Evolutionary conservation across 164 flowering plant species (phyloP), one percentile per base, ranked within the genome.

Genomic region (Magnolia changhungtana): DNA sequence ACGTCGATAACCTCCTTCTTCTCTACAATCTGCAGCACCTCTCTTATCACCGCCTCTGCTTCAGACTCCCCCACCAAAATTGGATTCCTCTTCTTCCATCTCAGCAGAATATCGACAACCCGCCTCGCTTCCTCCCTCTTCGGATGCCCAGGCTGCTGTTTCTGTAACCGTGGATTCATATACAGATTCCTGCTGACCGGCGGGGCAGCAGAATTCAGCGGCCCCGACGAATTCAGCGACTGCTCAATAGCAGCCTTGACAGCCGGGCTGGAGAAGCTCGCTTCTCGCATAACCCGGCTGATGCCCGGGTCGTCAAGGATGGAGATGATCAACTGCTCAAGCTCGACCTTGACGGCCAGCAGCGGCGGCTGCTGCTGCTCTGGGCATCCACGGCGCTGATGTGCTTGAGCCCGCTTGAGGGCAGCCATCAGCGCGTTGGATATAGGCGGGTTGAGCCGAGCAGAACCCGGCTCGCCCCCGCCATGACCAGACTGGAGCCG

Each of bases 281-380:
- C 99, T 67, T 96, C 99, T 1, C 97, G 85, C 99, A 96, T 96
- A 7, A 96, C 98, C 67, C 98, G 74, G 81, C 98, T 96, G 0
- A 96, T 97, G 78, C 93, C 89, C 0, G 98, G 98, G 74, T 94
- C 98, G 81, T 94, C 98, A 8, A 94, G 89, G 37, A 94, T 94
- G 11, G 97, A 92, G 1, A 94, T 83, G 37, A 94, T 86, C 29
- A 94, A 85, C 88, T 94, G 98, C 72, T 96, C 98, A 0, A 96
- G 88, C 90, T 96, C 99, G 0, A 96, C 98, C 72, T 96, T 96
- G 1, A 96, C 97, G 1, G 99, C 98, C 16, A 96, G 77, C 23
- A 96, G 83, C 1, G 99, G 99, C 79, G 94, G 99, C 80, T 96
- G 99, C 81, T 94, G 98, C 79, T 91, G 95, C 80, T 96, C 99